Base-by-base conservation (phyloP, 352 stramenopile genomes). In the Phytopythium delawarense region DNA sequence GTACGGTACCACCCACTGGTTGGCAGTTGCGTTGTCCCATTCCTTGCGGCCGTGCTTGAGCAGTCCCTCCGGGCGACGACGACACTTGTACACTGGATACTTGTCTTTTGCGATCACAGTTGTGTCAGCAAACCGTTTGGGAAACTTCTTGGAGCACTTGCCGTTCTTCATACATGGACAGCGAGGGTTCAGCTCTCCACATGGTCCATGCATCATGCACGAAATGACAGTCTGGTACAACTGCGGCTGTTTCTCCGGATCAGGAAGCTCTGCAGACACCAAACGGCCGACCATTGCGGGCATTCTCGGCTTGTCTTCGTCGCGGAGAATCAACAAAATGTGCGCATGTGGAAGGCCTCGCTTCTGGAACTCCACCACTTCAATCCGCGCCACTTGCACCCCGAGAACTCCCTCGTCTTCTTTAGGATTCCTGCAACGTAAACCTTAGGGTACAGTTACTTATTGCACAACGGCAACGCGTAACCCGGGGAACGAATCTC, bases 1-100 rank as follows among this genome's bases (percentile, higher is more conserved):
- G 67, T 89, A 88, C 7, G 76, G 74, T 0, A 90, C 78, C 3
- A 88, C 74, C 70, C 67, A 79, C 18, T 61, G 61, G 34, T 83
- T 86, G 7, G 62, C 39, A 1, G 65, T 69, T 16, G 46, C 57
- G 28, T 70, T 63, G 21, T 70, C 66, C 9, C 40, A 64, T 30
- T 55, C 25, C 46, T 59, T 70, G 4, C n/a, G 11, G 16, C 53
- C 51, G 25, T 37, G 35, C 12, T 61, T 11, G 6, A 65, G 21
- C 1, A 20, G 21, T n/a, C 46, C 64, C 16, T 34, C 13, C 18
- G 34, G 18, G 30, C 58, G 58, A 2, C 52, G 15, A 0, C 44
- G 54, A 1, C 66, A 54, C 52, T 37, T 57, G 42, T 69, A 69
- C 0, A 68, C 46, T 6, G 57, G 64, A 34, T 71, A 75, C 0